phyloP scores from a whole-genome alignment of 73 alveolate species.

The Paramecium octaurelia region DNA sequence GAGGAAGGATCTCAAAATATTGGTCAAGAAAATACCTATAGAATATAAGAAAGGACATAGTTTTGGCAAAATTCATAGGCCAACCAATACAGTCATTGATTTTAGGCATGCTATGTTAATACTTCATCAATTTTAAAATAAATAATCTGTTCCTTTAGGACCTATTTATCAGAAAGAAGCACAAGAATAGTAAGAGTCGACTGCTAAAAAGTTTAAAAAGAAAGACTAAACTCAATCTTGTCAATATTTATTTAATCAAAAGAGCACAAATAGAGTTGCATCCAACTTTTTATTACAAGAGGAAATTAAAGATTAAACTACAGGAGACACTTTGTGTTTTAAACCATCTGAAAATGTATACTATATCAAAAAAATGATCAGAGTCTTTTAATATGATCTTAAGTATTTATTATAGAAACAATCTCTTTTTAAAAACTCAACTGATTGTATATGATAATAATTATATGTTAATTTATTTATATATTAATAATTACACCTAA shows the following conservation, averaged over 20 bases:
- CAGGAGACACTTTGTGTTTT: not conserved
- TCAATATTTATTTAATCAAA: conserved; percentile 31
- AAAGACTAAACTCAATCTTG: not conserved
- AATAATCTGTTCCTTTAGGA: conserved; percentile 5
- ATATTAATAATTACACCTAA: not conserved
- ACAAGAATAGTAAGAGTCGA: not conserved
- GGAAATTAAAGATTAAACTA: not conserved
- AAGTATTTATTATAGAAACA: not conserved
- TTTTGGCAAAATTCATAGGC: conserved; percentile 40
- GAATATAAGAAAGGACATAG: conserved; percentile 47
- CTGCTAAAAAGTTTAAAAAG: not conserved
- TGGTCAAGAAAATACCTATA: not conserved
- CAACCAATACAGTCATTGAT: not conserved
- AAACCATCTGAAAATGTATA: conserved; percentile 18
- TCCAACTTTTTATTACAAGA: conserved; percentile 10
- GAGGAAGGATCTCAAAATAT: not conserved
- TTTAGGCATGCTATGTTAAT: not conserved
- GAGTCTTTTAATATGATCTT: conserved; percentile 37
- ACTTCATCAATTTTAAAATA: not conserved
- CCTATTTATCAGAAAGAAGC: not conserved
- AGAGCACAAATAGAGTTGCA: conserved; percentile 30
- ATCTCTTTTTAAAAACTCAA: conserved; percentile 2
- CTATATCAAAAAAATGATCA: conserved; percentile 6
- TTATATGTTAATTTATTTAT: not conserved
- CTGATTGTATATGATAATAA: not conserved